Evolutionary conservation across 2,329 filamentous ascomycete species (phyloP).

Genomic region (Fusarium aywerte): DNA sequence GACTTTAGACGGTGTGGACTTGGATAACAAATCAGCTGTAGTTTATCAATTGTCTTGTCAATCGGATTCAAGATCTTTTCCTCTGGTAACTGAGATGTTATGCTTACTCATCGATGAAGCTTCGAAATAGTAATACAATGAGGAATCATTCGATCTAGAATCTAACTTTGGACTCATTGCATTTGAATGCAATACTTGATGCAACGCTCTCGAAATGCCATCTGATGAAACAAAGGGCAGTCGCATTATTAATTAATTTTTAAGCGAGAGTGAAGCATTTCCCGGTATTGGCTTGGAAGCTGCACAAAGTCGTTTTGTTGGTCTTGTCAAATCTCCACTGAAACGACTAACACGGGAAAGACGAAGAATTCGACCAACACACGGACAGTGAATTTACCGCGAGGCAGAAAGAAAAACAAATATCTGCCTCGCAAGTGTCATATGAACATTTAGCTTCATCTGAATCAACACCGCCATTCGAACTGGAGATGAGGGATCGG

Average conservation of each 20-base stretch:
- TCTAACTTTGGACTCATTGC: neutral
- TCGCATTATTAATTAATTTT: neutral
- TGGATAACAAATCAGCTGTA: neutral
- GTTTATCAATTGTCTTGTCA: neutral
- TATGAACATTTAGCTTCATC: neutral
- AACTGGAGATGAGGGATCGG: neutral
- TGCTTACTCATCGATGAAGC: constrained; percentile 28
- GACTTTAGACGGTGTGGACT: neutral
- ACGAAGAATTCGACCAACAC: neutral
- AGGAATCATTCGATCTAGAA: constrained; percentile 2
- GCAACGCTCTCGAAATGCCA: neutral
- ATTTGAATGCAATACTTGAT: neutral
- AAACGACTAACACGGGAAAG: constrained; percentile 1
- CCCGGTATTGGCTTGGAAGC: neutral
- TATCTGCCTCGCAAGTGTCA: constrained; percentile 14
- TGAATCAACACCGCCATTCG: neutral
- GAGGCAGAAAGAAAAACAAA: neutral
- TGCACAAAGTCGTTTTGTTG: neutral
- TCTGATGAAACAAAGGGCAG: fast-evolving
- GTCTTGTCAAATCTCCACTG: neutral
- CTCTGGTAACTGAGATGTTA: neutral
- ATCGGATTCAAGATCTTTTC: neutral
- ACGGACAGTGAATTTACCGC: constrained; percentile 4
- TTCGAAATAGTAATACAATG: neutral
- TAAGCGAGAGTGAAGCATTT: neutral